Evolutionary conservation across 805 yeast species (phyloP), one percentile per base, ranked within the genome.

Genomic region (Ogataea paradorogensis): DNA sequence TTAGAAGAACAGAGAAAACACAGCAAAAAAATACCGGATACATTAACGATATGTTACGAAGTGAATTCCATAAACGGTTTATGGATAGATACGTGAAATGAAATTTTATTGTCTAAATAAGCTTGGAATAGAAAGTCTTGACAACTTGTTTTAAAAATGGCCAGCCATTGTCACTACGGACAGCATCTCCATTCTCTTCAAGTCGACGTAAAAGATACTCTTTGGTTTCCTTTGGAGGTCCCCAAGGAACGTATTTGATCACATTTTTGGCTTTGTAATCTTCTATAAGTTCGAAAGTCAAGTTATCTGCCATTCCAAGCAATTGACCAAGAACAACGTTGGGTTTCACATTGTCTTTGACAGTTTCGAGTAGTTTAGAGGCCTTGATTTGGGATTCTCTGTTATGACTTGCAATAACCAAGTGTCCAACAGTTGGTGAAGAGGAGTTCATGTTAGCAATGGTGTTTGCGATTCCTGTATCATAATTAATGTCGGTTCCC

Each of bases 211-310:
- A 69, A 46, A 90, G 67, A 59, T 90, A 90, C 52, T 87, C 95
- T 67, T 86, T 88, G 43, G 96, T 89, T 66, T 91, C 97, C 51
- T 78, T 66, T 40, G 95, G 95, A 24, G 97, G 97, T 8, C 97
- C 97, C 97, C 97, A 90, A 13, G 97, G 95, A 47, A 90, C 96
- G 60, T 91, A 90, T 67, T 91, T 91, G 66, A 91, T 82, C 38
- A 90, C 82, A 56, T 87, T 87, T 46, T 73, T 78, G 31, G 77
- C 84, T 31, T 76, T 71, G 50, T 84, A 77, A 33, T 79, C 70
- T 28, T 71, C 65, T 41, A 86, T 77, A 55, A 90, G 72, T 51
- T 84, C 87, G 59, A 74, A 73, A 18, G 96, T 87, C 45, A 86
- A 76, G 55, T 84, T 82, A 63, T 90, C 98, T 36, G 95, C 95